Base-by-base conservation (phyloP, 2,329 filamentous ascomycete species). In the Amylocarpus encephaloides region DNA sequence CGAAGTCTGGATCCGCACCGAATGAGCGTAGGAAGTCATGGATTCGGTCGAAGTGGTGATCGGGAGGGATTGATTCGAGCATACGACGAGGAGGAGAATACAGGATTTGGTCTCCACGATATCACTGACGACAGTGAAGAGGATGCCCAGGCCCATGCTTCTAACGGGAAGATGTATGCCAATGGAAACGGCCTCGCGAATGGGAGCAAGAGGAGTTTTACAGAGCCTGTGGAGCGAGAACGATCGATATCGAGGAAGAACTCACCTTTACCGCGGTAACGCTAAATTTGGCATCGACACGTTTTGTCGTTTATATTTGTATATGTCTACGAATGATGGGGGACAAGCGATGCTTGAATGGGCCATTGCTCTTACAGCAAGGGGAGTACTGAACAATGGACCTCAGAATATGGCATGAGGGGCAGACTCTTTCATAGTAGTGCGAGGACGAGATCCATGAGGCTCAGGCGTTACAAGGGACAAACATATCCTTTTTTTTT, bases 21-120 rank as follows among this genome's bases (percentile, higher is more conserved):
- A 48, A 71, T 79, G 48, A 82, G 80, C 63, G 83, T 82, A 62
- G 80, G 82, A 64, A 80, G 79, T 57, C 68, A 69, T 63, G 80
- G 75, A 51, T 76, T 78, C 53, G 79, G 71, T 47, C 71, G 72
- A 22, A 64, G 73, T 35, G 72, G 80, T 34, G 89, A 93, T 60
- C 79, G 88, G 48, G 84, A 91, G 57, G 88, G 88, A 4, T 74
- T 97, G 19, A 95, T 97, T 68, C 85, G 86, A 54, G 85, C 83
- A 10, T 96, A 95, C 62, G 92, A 97, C 61, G 82, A 93, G 53
- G 91, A 96, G 66, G 82, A 86, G 61, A 76, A 76, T 40, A 77
- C 77, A 38, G 81, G 79, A 5, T 88, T 94, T 56, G 87, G 87
- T 36, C 74, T 97, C 42, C 80, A 81, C 12, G 88, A 95, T 60